Percentiles rank a stretch among this genome's conserved stretches.
Conservation (phyloP, 1,139 yeast species). For the Saccharomycopsis crataegensis region DNA sequence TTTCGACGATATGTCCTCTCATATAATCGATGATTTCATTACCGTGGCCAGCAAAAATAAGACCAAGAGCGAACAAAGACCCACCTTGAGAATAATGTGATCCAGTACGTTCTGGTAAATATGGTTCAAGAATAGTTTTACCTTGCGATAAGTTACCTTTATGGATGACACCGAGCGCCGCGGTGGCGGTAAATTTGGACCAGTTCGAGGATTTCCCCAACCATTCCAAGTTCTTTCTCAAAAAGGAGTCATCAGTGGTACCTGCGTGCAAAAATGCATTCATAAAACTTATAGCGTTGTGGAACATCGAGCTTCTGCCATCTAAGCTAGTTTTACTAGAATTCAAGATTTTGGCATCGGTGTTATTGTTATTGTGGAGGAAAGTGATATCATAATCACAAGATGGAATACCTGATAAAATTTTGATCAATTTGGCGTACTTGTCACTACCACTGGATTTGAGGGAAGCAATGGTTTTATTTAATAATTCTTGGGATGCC, state of each 20-base stretch:
- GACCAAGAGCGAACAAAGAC: constrained; percentile 85
- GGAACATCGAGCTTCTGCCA: constrained; percentile 90
- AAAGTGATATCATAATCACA: constrained; percentile 91
- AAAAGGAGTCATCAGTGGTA: constrained; percentile 90
- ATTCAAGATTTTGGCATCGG: constrained; percentile 76
- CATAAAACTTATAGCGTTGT: constrained; percentile 91
- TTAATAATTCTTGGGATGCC: constrained; percentile 87
- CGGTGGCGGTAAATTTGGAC: constrained; percentile 97
- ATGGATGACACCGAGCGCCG: constrained; percentile 96
- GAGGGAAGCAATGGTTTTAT: constrained; percentile 42
- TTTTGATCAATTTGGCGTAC: constrained; percentile 47
- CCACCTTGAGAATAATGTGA: constrained; percentile 95
- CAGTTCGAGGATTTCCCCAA: constrained; percentile 94
- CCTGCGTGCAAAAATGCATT: constrained; percentile 96
- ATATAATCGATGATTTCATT: constrained; percentile 78
- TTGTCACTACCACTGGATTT: constrained; percentile 32
- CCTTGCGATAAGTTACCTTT: constrained; percentile 93
- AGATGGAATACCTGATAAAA: constrained; percentile 88
- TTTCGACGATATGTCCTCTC: constrained; percentile 64
- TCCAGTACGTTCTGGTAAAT: constrained; percentile 72
- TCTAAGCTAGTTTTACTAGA: constrained; percentile 77
- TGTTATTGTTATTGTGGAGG: constrained; percentile 76
- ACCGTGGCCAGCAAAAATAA: constrained; percentile 95
- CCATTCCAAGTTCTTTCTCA: constrained; percentile 91
- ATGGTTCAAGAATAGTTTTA: constrained; percentile 78